Base-by-base conservation (phyloP, 2,329 filamentous ascomycete genomes). In the Paecilomyces niveus region DNA sequence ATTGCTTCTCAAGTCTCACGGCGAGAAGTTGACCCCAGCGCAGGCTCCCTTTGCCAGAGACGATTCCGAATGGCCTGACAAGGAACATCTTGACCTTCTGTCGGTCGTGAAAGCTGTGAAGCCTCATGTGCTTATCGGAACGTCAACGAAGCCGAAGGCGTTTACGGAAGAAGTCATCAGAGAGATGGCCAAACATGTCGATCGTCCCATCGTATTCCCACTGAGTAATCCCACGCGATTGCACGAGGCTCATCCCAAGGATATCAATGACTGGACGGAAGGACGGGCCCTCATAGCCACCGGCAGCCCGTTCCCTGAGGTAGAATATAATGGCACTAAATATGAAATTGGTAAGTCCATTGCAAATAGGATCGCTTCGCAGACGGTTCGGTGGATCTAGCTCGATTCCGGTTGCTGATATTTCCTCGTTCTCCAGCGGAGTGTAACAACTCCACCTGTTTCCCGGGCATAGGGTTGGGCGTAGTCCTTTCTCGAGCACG, bases 371-470 rank as follows among this genome's bases (percentile, higher is more conserved):
- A 29, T 5, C 3, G 26, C 26, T 29, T 29, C 7, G 26, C 26
- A 29, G 13, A 29, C 7, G 35, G 13, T 39, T 39, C 3, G 15
- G 50, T 24, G 15, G 50, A 52, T 22, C 21, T 24, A 18, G 50
- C 1, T 52, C n/a, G 35, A 39, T 39, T n/a, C 6, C 15, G n/a
- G 35, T n/a, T n/a, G 35, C 35, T 39, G 35, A 39, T 39, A 39
- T 7, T 13, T 15, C 8, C 31, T 7, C 54, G 29, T 56, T 74
- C 80, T 29, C 69, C 82, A 68, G 90, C 90, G 24, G 91, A 96
- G 73, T 96, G 92, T 76, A 96, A 96, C 76, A 96, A 96, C 75
- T 89, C 86, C 0, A 89, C 89, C 33, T 88, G 88, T 15, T 96
- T 95, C 72, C 91, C 91, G 0, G 90, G 90, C 0, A 93, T 96